Conservation (phyloP, 768 basidiomycete genomes). For the Calocybe gangraenosa region DNA sequence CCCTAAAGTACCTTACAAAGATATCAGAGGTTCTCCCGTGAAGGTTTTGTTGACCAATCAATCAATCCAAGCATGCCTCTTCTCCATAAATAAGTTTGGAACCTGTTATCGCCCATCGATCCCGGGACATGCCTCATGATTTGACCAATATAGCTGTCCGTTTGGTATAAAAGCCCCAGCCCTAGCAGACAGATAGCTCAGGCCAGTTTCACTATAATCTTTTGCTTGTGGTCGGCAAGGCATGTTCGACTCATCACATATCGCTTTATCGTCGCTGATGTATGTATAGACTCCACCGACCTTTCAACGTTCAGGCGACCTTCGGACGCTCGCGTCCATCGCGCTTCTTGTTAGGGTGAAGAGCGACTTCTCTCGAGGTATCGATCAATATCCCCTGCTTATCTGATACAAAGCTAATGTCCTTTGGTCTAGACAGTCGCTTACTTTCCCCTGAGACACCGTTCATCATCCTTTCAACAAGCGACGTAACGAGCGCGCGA, state of each 20-base stretch:
- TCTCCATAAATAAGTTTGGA: conserved; percentile 7
- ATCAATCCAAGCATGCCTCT: background rate
- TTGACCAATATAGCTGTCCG: conserved; percentile 17
- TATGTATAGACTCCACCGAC: conserved; percentile 27
- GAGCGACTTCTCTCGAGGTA: conserved; percentile 55
- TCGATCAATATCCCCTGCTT: conserved; percentile 7
- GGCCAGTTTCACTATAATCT: background rate
- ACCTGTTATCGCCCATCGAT: conserved; percentile 23
- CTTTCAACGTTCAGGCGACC: conserved; percentile 52
- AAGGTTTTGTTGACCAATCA: conserved; percentile 3
- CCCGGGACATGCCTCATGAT: conserved; percentile 12
- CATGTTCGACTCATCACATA: background rate
- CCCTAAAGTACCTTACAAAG: conserved; percentile 23
- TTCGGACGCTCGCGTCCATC: conserved; percentile 64
- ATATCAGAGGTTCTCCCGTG: conserved; percentile 10
- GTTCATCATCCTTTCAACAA: conserved; percentile 65
- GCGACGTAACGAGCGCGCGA: conserved; percentile 71
- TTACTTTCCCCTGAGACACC: conserved; percentile 41
- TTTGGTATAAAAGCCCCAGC: conserved; percentile 9
- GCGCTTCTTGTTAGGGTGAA: conserved; percentile 67
- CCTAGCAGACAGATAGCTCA: background rate
- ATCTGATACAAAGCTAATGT: conserved; percentile 6
- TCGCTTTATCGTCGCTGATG: background rate
- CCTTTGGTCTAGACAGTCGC: conserved; percentile 20
- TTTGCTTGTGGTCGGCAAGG: conserved; percentile 8